Evolutionary conservation across 2,329 filamentous ascomycete species (phyloP), one percentile per base, ranked within the genome.

Genomic region (Didymella glomerata): DNA sequence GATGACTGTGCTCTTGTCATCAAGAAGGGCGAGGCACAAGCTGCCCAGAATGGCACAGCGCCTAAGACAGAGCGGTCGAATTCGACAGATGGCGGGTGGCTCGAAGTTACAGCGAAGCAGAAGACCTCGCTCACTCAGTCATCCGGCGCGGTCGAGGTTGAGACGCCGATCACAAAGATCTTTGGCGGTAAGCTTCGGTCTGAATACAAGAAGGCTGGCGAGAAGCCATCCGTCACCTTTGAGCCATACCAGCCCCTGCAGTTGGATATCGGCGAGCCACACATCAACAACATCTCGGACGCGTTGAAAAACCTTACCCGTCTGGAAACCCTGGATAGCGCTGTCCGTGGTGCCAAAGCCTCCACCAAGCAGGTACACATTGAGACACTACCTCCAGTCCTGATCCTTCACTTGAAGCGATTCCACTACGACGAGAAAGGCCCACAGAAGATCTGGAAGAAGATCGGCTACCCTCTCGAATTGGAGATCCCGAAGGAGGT

Each of bases 381-480:
- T 63, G 94, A 98, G 70, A 91, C 88, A 1, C 82, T 98, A 16
- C 95, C 95, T 0, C 92, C 93, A 0, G 91, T 98, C 4, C 85
- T 99, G 13, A 96, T 98, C 53, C 85, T 99, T 9, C 95, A 99
- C 73, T 84, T 99, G 41, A 99, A 99, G 81, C 92, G 95, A 44
- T 99, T 99, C 83, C 92, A 97, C 70, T 98, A 97, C 70, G 93
- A 98, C 70, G 91, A 88, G 61, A 86, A 89, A 57, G 93, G 93
- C 24, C 96, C 93, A 0, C 90, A 97, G 71, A 99, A 99, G 83
- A 96, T 98, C 64, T 97, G 94, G 92, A 99, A 98, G 82, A 96
- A 94, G 81, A 85, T 99, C 58, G 94, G 93, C 20, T 99, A 99
- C 72, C 95, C 95, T 0, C 82, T 99, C 27, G 93, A 98, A 71